A percentile compares a stretch with the other conserved stretches of the same genome.
Conservation (phyloP, 306 rosid species). For the Acacia melanoxylon region DNA sequence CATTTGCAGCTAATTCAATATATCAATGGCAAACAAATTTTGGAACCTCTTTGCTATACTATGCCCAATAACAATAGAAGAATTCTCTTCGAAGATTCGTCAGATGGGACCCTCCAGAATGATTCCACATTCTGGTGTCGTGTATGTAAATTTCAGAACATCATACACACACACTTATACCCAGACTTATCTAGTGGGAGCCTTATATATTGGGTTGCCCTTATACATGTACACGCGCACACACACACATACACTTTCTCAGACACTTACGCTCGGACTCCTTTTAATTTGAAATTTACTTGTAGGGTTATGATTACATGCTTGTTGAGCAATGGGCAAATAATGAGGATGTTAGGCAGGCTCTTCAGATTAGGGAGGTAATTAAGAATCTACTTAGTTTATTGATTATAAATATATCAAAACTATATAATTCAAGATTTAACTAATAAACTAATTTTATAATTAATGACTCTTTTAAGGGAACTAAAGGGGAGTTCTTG, state of each 20-base stretch:
- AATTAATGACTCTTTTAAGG: not conserved
- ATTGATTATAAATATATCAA: not conserved
- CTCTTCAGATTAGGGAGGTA: constrained; percentile 34
- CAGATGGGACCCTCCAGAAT: not conserved
- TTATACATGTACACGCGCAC: too few species aligned
- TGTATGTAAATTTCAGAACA: not conserved
- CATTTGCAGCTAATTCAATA: constrained; percentile 20
- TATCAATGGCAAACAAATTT: not conserved
- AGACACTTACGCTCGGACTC: too few species aligned
- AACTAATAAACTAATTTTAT: not conserved
- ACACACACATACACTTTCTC: too few species aligned
- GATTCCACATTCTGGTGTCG: constrained; percentile 10
- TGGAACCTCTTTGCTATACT: not conserved
- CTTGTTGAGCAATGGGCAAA: constrained; percentile 29
- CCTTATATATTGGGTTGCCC: too few species aligned
- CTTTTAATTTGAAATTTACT: not conserved
- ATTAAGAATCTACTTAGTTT: not conserved
- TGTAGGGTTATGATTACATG: not conserved
- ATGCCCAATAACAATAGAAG: not conserved
- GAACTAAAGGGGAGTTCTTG: constrained; percentile 22
- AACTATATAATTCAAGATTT: not conserved
- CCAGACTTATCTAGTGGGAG: too few species aligned
- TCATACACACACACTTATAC: not conserved
- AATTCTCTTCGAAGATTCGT: constrained; percentile 2
- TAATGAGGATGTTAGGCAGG: constrained; percentile 30